Evolutionary conservation across 768 basidiomycete genomes (phyloP).

Genomic region (Lentinula edodes): DNA sequence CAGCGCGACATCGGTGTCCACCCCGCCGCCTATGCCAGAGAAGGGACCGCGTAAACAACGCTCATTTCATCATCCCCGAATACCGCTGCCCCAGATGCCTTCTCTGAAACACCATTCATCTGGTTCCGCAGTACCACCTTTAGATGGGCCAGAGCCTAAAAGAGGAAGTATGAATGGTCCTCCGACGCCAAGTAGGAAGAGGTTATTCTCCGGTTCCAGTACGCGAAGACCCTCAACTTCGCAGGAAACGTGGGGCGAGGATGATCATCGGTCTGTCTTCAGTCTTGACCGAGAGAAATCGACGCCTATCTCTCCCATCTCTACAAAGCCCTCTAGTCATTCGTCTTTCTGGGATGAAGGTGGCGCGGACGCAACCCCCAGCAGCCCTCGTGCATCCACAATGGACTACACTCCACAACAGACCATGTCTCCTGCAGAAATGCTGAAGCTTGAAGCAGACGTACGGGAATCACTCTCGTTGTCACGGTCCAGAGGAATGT

Average conservation of each 20-base stretch:
- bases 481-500: constrained; percentile 27
- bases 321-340: constrained; percentile 17
- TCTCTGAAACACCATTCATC: constrained; percentile 23
- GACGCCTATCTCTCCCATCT: constrained; percentile 12
- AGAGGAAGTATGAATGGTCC: constrained; percentile 24
- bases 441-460: constrained; percentile 55
- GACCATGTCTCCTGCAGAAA: constrained; percentile 64
- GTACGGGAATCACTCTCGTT: constrained; percentile 21
- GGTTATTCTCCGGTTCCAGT: constrained; percentile 61
- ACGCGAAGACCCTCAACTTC: constrained; percentile 48
- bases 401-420: constrained; percentile 55
- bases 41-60: constrained; percentile 48
- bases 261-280: constrained; percentile 47
- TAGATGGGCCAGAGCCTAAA: constrained; percentile 14
- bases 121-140: constrained; percentile 21
- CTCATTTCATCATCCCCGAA: constrained; percentile 56
- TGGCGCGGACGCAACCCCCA: constrained; percentile 27
- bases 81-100: constrained; percentile 49
- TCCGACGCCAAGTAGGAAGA: constrained; percentile 34
- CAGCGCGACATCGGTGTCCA: constrained; percentile 19
- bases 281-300: constrained; percentile 41
- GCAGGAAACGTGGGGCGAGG: constrained; percentile 36
- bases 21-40: constrained; percentile 20
- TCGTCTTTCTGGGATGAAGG: constrained; percentile 48
- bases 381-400: constrained; percentile 23